These are phyloP conservation scores for Cucumis cinereus DNA, from an alignment of 306 rosid species.

Conservation along the genomic window DNA sequence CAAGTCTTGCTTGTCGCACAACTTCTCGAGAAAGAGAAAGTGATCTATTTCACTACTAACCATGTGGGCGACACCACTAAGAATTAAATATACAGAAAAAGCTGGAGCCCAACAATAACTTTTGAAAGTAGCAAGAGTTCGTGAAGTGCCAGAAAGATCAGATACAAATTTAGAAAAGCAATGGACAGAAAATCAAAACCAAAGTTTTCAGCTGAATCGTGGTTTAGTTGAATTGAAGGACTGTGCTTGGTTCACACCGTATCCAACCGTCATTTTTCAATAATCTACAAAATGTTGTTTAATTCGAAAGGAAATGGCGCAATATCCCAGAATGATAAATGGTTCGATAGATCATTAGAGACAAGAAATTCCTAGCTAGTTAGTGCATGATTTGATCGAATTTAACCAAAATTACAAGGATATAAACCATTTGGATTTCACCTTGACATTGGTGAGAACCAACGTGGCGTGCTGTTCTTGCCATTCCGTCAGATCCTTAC, in stretches of 20 bases:
- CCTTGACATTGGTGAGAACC: slow-evolving; percentile 84
- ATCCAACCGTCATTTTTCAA: background rate
- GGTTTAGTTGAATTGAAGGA: background rate
- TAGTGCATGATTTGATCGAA: background rate
- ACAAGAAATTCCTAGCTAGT: background rate
- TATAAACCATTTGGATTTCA: slow-evolving; percentile 12
- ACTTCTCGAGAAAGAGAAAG: background rate
- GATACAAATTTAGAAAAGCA: background rate
- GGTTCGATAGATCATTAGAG: background rate
- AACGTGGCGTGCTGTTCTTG: slow-evolving; percentile 93
- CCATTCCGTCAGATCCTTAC: slow-evolving; percentile 92
- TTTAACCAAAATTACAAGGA: background rate
- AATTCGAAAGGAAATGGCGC: background rate
- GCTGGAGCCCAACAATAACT: slow-evolving; percentile 5
- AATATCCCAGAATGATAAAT: background rate
- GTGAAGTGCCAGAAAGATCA: background rate
- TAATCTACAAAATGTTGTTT: background rate
- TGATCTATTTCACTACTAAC: background rate
- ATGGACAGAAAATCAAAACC: background rate
- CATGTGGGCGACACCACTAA: slow-evolving; percentile 4
- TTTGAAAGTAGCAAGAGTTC: background rate
- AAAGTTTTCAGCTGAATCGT: background rate
- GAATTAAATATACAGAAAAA: background rate
- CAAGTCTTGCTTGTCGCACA: background rate
- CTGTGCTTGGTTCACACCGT: background rate